Base-by-base conservation (phyloP, 441 rosid species). In the Populus trichocarpa region DNA sequence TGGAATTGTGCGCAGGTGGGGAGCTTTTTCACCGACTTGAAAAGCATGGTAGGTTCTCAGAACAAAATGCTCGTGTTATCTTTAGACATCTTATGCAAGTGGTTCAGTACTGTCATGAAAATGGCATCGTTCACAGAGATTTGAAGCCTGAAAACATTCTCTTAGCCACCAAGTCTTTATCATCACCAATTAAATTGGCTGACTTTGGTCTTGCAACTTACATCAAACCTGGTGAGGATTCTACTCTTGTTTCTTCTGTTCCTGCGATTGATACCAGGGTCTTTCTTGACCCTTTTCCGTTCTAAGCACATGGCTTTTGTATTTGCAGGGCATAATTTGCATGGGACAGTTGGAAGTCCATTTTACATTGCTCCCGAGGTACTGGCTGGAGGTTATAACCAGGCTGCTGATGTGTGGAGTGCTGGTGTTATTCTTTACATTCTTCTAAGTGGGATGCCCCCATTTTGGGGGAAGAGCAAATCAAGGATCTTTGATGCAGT, bases 121-220 rank as follows among this genome's bases (percentile, higher is more conserved):
- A 83, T 18, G 97, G 97, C 73, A 87, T 95, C 53, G 92, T 94
- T 64, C 98, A 92, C 32, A 86, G 98, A 75, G 98, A 95, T 84
- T 77, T 93, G 35, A 93, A 93, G 83, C 97, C 98, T 0, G 97
- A 91, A 75, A 95, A 95, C 78, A 90, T 91, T 78, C 93, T 95
- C 75, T 84, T 93, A 84, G 93, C 88, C 20, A 89, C 92, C 14
- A 85, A 79, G 72, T 85, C 97, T 71, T 88, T 88, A 25, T 84
- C 92, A 0, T 93, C 97, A 66, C 90, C 91, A 30, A 95, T 93
- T 72, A 95, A 93, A 82, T 84, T 95, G 70, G 98, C 98, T 33
- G 98, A 95, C 70, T 95, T 95, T 84, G 98, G 98, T 76, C 88
- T 95, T n/a, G 98, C 98, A 42, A 95, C 97, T 9, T 90, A 90